A percentile compares a stretch with the other conserved stretches of the same genome.
Evolutionary conservation across 2,329 filamentous ascomycete species (phyloP).

Genomic region (Epichloe uncinata): DNA sequence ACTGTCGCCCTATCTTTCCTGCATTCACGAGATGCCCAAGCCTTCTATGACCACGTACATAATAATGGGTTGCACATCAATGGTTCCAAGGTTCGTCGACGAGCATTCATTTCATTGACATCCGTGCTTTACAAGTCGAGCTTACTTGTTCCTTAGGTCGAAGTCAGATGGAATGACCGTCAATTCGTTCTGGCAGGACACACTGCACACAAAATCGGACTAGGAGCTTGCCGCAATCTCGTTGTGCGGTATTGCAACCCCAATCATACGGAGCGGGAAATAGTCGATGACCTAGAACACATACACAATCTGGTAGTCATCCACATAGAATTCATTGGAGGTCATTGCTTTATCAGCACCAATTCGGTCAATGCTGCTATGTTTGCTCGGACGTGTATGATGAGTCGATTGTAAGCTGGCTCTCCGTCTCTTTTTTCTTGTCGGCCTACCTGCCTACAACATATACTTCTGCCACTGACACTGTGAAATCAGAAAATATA

Average conservation of each 20-base stretch:
- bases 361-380: constrained; percentile 68
- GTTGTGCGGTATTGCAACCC: constrained; percentile 47
- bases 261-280: constrained; percentile 45
- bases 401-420: constrained; percentile 40
- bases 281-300: constrained; percentile 66
- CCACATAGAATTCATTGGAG: constrained; percentile 43
- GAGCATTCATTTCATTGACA: background rate
- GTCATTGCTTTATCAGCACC: constrained; percentile 54
- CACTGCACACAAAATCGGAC: constrained; percentile 48
- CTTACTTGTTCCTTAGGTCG: constrained; percentile 35
- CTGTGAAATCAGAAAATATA: constrained; percentile 41
- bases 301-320: constrained; percentile 69
- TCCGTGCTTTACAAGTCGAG: background rate
- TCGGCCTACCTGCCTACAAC: background rate
- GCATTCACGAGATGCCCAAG: constrained; percentile 44
- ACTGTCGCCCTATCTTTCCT: constrained; percentile 58
- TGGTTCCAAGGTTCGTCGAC: constrained; percentile 39
- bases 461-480: background rate
- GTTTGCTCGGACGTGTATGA: constrained; percentile 68
- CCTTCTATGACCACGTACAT: constrained; percentile 52
- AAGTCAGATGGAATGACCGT: constrained; percentile 55
- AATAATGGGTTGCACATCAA: constrained; percentile 55
- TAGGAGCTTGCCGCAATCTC: constrained; percentile 61
- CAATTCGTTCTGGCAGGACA: constrained; percentile 54
- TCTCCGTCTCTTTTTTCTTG: background rate